These are phyloP conservation scores for Simplicillium aogashimaense DNA, from an alignment of 2,329 filamentous ascomycete genomes.

Conservation along the genomic window DNA sequence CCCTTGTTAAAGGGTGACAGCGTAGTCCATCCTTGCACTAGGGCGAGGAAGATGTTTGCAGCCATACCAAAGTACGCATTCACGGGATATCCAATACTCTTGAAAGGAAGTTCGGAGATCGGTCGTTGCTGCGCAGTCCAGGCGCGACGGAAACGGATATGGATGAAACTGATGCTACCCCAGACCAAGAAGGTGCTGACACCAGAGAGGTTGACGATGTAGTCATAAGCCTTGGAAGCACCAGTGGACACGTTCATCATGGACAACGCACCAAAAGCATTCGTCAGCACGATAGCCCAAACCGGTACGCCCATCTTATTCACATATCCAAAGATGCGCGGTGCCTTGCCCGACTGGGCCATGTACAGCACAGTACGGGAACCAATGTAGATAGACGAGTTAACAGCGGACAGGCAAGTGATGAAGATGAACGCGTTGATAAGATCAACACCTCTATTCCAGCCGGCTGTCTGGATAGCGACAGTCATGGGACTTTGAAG, in stretches of 20 bases:
- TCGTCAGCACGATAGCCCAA: constrained; percentile 56
- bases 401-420: constrained; percentile 62
- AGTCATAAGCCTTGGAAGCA: constrained; percentile 53
- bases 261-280: constrained; percentile 60
- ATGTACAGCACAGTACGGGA: constrained; percentile 68
- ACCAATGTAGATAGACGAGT: constrained; percentile 69
- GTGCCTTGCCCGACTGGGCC: constrained; percentile 64
- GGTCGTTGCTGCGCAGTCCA: constrained; percentile 49
- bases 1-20: constrained; percentile 47
- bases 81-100: constrained; percentile 43
- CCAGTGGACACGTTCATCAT: constrained; percentile 66
- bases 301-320: constrained; percentile 53
- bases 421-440: constrained; percentile 72
- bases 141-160: constrained; percentile 60
- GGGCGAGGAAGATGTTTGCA: constrained; percentile 47
- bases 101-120: constrained; percentile 44
- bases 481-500: constrained; percentile 66
- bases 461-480: constrained; percentile 64
- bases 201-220: constrained; percentile 61
- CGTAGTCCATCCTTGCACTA: constrained; percentile 53
- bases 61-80: constrained; percentile 49
- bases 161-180: constrained; percentile 59
- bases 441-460: constrained; percentile 59
- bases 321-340: constrained; percentile 57
- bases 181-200: constrained; percentile 65